Percentiles rank a stretch among this genome's conserved stretches.
Conservation (phyloP, 176 grass and related monocot genomes). For the Avena atlantica region DNA sequence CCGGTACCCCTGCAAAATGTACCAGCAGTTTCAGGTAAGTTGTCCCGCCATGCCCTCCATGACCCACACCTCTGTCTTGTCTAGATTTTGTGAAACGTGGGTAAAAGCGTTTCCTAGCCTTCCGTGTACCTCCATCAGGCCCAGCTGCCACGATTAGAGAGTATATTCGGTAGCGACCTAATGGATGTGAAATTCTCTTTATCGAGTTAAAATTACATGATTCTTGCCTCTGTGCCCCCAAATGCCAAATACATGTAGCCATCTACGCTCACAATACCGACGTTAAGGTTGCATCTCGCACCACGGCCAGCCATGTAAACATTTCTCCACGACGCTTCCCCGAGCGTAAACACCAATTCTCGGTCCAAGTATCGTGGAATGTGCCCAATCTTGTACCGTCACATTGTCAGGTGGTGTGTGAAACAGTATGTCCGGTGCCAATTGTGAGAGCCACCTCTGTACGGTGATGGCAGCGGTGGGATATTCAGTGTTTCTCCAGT, state of each 20-base stretch:
- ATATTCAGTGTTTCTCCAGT: not conserved
- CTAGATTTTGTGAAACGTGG: not conserved
- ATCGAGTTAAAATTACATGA: not conserved
- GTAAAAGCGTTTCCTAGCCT: not conserved
- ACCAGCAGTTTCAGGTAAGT: not conserved
- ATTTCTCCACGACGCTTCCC: not conserved
- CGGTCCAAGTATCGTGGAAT: not conserved
- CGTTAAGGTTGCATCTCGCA: not conserved
- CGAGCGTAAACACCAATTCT: not conserved
- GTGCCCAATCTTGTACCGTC: not conserved
- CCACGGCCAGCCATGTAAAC: not conserved
- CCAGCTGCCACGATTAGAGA: not conserved
- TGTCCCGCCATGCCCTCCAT: not conserved
- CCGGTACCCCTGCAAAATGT: not conserved
- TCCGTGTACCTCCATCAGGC: not conserved
- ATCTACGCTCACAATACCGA: not conserved
- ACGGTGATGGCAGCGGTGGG: not conserved
- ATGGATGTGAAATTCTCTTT: not conserved
- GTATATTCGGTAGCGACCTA: not conserved
- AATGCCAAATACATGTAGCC: not conserved
- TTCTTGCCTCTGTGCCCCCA: not conserved
- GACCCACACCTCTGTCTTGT: not conserved
- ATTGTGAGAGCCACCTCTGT: not conserved
- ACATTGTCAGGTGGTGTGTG: not conserved
- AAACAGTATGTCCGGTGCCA: not conserved